Conservation (phyloP, 495 filamentous ascomycete genomes). For the Oidiodendron maius region DNA sequence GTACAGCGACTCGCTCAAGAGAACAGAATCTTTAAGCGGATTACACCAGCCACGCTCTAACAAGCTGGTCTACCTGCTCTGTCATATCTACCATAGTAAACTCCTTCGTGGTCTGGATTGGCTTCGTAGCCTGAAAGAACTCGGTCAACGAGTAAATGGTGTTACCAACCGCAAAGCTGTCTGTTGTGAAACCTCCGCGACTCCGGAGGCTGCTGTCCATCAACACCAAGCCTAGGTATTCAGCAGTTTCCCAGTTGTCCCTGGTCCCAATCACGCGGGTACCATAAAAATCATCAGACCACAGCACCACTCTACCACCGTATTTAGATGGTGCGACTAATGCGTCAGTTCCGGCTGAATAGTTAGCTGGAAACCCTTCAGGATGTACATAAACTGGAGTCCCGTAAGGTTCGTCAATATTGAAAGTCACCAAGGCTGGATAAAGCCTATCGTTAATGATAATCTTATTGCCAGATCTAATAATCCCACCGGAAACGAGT, state of each 20-base stretch:
- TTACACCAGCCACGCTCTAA: background rate
- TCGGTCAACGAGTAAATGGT: background rate
- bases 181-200: background rate
- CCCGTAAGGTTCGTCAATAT: background rate
- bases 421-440: background rate
- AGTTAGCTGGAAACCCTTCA: background rate
- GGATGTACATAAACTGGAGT: background rate
- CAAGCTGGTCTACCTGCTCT: background rate
- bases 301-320: background rate
- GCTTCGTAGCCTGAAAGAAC: background rate
- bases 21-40: background rate
- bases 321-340: background rate
- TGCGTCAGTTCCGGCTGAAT: background rate
- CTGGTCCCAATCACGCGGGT: background rate
- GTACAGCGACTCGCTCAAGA: no score
- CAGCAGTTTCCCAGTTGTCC: background rate
- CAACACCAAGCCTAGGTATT: background rate
- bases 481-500: background rate
- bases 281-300: conserved; percentile 1
- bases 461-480: background rate
- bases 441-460: background rate
- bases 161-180: background rate
- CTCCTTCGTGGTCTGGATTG: background rate
- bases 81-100: background rate
- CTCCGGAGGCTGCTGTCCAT: background rate